A percentile compares a stretch with the other conserved stretches of the same genome.
Evolutionary conservation across 75 land plant species (phyloP).

Genomic region (Sequoiadendron giganteum): DNA sequence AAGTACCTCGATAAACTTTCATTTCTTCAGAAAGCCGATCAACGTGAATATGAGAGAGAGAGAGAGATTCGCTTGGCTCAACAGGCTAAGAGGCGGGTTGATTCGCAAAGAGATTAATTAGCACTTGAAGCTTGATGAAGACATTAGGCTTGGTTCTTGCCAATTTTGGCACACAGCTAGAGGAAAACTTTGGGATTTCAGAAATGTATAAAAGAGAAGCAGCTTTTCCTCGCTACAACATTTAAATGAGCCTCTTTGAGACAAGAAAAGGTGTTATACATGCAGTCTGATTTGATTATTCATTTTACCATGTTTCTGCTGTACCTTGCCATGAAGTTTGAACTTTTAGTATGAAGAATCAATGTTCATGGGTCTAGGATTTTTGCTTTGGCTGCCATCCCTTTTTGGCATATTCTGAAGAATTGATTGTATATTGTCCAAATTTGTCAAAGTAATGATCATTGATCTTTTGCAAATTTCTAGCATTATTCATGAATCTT

Average conservation of each 20-base stretch:
- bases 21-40: slow-evolving; percentile 82
- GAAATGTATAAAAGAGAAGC: background rate
- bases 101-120: slow-evolving; percentile 41
- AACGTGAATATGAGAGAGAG: slow-evolving; percentile 93
- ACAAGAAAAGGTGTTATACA: background rate
- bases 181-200: background rate
- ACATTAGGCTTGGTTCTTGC: background rate
- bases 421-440: background rate
- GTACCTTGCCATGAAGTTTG: slow-evolving; percentile 1
- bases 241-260: background rate
- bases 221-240: background rate
- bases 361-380: slow-evolving; percentile 4
- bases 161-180: background rate
- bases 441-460: background rate
- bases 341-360: background rate
- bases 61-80: slow-evolving; percentile 80
- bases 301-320: background rate
- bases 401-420: background rate
- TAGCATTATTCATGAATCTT: background rate
- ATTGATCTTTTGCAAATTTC: background rate
- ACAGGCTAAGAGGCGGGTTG: slow-evolving; percentile 70
- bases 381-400: background rate
- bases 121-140: background rate
- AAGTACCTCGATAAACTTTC: slow-evolving; percentile 91
- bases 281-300: background rate